Conservation (phyloP, 495 filamentous ascomycete genomes). For the Astrothelium subdiscretum region DNA sequence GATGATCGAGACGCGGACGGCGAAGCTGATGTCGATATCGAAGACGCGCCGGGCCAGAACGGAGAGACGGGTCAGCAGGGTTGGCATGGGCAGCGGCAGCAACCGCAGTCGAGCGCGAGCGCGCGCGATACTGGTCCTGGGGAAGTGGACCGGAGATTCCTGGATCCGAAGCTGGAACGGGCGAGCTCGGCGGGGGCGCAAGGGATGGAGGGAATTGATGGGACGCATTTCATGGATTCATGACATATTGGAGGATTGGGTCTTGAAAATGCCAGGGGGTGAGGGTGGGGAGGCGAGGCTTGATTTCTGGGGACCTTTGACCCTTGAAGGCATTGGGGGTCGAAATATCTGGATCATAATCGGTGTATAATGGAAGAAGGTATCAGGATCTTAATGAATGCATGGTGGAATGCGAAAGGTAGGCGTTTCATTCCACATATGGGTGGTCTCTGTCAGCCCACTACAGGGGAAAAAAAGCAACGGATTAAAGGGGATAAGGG, state of each 20-base stretch:
- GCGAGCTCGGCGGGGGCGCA: neutral
- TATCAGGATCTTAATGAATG: neutral
- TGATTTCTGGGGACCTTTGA: no score
- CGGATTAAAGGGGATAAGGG: neutral
- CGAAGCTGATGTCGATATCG: neutral
- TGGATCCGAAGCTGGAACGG: neutral
- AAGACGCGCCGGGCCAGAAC: neutral
- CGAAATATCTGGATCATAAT: neutral
- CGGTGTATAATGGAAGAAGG: neutral
- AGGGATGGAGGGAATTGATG: neutral
- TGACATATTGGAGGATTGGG: neutral
- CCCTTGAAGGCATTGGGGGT: no score
- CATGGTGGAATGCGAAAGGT: neutral
- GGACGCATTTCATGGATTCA: neutral
- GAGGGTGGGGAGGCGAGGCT: no score
- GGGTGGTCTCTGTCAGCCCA: neutral
- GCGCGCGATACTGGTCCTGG: neutral
- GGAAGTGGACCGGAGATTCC: neutral
- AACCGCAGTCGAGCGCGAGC: neutral
- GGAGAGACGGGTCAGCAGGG: neutral
- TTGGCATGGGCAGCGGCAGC: neutral
- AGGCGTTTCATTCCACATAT: neutral
- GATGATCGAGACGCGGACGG: neutral
- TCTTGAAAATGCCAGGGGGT: neutral
- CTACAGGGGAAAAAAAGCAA: neutral